Evolutionary conservation across 495 filamentous ascomycete species (phyloP).

Genomic region (Penicillium arizonense): DNA sequence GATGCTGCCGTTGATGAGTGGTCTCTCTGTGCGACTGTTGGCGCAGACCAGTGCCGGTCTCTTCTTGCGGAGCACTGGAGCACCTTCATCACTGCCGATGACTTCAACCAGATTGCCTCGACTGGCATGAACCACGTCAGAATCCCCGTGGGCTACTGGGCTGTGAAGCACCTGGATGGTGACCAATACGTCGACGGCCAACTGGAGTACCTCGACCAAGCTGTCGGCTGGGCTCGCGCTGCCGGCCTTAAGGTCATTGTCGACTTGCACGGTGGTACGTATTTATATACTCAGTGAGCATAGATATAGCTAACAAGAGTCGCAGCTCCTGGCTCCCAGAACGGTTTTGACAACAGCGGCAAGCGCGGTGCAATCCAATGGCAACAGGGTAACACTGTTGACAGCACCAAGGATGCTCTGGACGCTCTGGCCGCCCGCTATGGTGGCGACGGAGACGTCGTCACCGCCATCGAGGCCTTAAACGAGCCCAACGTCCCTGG

Average conservation of each 20-base stretch:
- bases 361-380: slow-evolving; percentile 62
- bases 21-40: slow-evolving; percentile 51
- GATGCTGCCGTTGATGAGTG: slow-evolving; percentile 62
- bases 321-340: slow-evolving; percentile 71
- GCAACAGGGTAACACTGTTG: slow-evolving; percentile 56
- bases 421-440: slow-evolving; percentile 59
- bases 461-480: slow-evolving; percentile 68
- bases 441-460: slow-evolving; percentile 58
- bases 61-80: slow-evolving; percentile 57
- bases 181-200: slow-evolving; percentile 77
- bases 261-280: slow-evolving; percentile 67
- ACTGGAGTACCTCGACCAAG: slow-evolving; percentile 61
- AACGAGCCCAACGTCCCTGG: slow-evolving; percentile 66
- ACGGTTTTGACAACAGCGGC: slow-evolving; percentile 79
- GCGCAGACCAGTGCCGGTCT: slow-evolving; percentile 45
- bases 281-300: neutral
- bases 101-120: slow-evolving; percentile 64
- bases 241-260: slow-evolving; percentile 66
- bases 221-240: slow-evolving; percentile 65
- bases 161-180: slow-evolving; percentile 52
- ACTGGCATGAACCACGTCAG: slow-evolving; percentile 73
- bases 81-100: slow-evolving; percentile 62
- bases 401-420: slow-evolving; percentile 57
- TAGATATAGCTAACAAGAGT: slow-evolving; percentile 15
- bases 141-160: slow-evolving; percentile 82